These are phyloP conservation scores for Adansonia rubrostipa DNA, from an alignment of 441 rosid genomes.

Conservation along the genomic window DNA sequence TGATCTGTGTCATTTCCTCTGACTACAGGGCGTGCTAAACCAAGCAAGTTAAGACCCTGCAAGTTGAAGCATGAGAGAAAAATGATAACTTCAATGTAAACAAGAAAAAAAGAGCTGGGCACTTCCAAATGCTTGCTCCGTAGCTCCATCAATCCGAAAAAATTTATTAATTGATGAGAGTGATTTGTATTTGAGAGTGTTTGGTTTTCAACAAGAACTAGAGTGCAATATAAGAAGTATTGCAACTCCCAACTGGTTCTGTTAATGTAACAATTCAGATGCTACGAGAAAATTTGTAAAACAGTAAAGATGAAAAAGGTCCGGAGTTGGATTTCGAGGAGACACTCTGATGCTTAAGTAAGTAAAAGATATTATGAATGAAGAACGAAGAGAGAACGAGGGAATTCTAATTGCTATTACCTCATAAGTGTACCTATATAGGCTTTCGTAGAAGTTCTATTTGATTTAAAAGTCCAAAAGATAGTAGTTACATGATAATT, in stretches of 20 bases:
- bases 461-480: too few relatives aligned
- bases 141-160: not conserved
- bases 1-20: not conserved
- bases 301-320: too few relatives aligned
- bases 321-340: too few relatives aligned
- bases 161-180: not conserved
- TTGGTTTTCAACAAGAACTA: not conserved
- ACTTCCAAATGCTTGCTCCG: not conserved
- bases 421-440: too few relatives aligned
- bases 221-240: not conserved
- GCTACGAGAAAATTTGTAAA: too few relatives aligned
- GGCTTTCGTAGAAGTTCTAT: too few relatives aligned
- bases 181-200: not conserved
- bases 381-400: too few relatives aligned
- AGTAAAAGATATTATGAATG: too few relatives aligned
- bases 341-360: too few relatives aligned
- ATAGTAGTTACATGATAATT: too few relatives aligned
- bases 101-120: not conserved
- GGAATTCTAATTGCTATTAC: too few relatives aligned
- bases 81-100: not conserved
- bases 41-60: constrained; percentile 8
- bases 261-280: too few relatives aligned
- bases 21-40: not conserved
- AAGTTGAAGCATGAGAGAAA: not conserved
- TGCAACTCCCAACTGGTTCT: not conserved